phyloP scores from a whole-genome alignment of 768 basidiomycete species.

The Phylloporus arenicola region DNA sequence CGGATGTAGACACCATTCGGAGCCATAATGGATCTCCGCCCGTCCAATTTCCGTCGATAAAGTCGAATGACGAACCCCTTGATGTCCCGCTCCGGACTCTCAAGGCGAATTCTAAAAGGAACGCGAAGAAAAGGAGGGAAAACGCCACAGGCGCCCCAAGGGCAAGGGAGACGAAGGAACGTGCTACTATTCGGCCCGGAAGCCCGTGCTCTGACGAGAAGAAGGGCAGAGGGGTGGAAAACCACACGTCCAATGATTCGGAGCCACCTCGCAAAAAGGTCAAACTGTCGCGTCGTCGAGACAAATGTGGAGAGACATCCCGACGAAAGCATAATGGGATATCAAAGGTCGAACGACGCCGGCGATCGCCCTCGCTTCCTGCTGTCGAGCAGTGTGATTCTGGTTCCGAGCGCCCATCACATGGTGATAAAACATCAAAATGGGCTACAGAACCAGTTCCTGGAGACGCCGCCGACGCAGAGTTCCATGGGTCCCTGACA shows the following conservation, averaged over 20 bases:
- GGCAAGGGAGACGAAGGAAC: conserved; percentile 8
- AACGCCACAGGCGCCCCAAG: neutral
- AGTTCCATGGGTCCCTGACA: conserved; percentile 41
- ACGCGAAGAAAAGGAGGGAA: conserved; percentile 9
- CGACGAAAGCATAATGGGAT: neutral
- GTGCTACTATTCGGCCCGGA: neutral
- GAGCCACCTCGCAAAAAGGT: conserved; percentile 21
- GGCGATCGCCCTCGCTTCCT: conserved; percentile 8
- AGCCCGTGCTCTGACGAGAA: neutral
- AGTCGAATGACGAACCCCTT: neutral
- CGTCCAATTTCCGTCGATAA: conserved; percentile 1
- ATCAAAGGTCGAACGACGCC: conserved; percentile 1
- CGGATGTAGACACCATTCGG: neutral
- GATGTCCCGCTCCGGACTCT: neutral
- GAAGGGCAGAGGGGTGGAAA: conserved; percentile 1
- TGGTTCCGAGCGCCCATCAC: neutral
- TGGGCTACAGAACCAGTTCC: neutral
- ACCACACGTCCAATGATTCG: neutral
- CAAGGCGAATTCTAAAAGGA: neutral
- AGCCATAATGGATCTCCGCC: neutral
- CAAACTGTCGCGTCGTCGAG: conserved; percentile 6
- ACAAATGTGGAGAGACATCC: neutral
- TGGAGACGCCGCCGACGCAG: conserved; percentile 6
- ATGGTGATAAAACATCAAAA: conserved; percentile 4
- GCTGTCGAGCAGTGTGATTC: neutral